phyloP scores from a whole-genome alignment of 1,139 yeast species.

The Suhomyces ambrosiae region DNA sequence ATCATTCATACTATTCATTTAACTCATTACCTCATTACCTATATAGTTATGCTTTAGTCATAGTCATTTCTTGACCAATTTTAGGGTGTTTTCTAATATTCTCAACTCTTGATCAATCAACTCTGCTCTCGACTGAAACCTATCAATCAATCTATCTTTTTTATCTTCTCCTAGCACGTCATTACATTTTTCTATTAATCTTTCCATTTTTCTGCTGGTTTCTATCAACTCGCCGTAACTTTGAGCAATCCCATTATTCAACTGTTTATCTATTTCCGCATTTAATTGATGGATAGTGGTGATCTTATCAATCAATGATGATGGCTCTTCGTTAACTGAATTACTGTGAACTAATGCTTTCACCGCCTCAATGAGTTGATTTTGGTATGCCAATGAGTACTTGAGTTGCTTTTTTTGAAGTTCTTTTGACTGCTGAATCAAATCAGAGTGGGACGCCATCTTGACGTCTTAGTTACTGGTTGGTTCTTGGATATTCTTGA shows the following conservation, averaged over 20 bases:
- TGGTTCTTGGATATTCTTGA: too few species aligned
- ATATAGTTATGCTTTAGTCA: too few species aligned
- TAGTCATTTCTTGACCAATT: slow-evolving; percentile 11
- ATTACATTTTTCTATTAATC: slow-evolving; percentile 22
- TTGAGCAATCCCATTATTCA: slow-evolving; percentile 25
- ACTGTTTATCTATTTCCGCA: slow-evolving; percentile 39
- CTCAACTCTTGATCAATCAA: slow-evolving; percentile 27
- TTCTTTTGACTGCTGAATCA: slow-evolving; percentile 40
- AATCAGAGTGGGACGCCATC: slow-evolving; percentile 29
- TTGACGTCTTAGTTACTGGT: too few species aligned
- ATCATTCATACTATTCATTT: neutral
- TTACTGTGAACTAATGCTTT: slow-evolving; percentile 30
- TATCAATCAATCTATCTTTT: slow-evolving; percentile 15
- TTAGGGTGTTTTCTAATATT: slow-evolving; percentile 24
- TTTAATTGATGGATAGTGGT: slow-evolving; percentile 48
- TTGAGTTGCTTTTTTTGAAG: slow-evolving; percentile 33
- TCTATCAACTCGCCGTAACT: slow-evolving; percentile 27
- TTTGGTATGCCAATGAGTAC: slow-evolving; percentile 31
- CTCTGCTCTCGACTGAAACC: slow-evolving; percentile 26
- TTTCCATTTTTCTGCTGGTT: slow-evolving; percentile 24
- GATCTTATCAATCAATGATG: slow-evolving; percentile 42
- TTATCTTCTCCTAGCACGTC: slow-evolving; percentile 6
- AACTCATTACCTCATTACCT: neutral
- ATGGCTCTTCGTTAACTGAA: slow-evolving; percentile 26
- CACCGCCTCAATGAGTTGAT: slow-evolving; percentile 31